These are phyloP conservation scores for Linum trigynum DNA, from an alignment of 345 rosid genomes.

Conservation along the genomic window DNA sequence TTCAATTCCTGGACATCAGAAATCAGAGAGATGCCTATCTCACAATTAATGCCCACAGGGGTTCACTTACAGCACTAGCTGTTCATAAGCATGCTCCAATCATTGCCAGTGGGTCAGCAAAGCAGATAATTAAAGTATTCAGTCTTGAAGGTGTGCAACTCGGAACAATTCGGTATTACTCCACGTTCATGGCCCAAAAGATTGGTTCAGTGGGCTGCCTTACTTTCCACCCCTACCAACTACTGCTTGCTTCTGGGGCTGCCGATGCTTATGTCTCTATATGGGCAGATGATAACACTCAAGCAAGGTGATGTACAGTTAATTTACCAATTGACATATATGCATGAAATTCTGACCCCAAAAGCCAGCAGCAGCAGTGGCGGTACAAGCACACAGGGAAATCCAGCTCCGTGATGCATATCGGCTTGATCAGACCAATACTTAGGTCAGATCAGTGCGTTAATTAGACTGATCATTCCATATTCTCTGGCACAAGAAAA, in stretches of 20 bases:
- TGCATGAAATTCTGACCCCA: not conserved
- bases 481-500: conserved; percentile 25
- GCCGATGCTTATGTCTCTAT: conserved; percentile 72
- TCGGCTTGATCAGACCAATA: not conserved
- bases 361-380: not conserved
- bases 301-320: conserved; percentile 28
- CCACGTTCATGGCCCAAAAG: conserved; percentile 91
- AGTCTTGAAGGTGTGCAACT: conserved; percentile 62
- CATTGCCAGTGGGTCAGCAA: conserved; percentile 86
- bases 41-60: conserved; percentile 84
- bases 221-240: conserved; percentile 86
- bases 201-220: conserved; percentile 96
- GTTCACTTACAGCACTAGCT: conserved; percentile 91
- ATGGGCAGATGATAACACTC: conserved; percentile 52
- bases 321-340: conserved; percentile 1
- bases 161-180: conserved; percentile 60
- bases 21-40: conserved; percentile 46
- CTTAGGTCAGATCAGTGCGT: not conserved
- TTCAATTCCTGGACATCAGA: conserved; percentile 83
- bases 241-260: conserved; percentile 85
- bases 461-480: not conserved
- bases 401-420: not conserved
- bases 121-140: conserved; percentile 73
- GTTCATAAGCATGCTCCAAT: conserved; percentile 94
- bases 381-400: not conserved